Base-by-base conservation (phyloP, 2,329 filamentous ascomycete genomes). In the Pseudomassariella vexata region DNA sequence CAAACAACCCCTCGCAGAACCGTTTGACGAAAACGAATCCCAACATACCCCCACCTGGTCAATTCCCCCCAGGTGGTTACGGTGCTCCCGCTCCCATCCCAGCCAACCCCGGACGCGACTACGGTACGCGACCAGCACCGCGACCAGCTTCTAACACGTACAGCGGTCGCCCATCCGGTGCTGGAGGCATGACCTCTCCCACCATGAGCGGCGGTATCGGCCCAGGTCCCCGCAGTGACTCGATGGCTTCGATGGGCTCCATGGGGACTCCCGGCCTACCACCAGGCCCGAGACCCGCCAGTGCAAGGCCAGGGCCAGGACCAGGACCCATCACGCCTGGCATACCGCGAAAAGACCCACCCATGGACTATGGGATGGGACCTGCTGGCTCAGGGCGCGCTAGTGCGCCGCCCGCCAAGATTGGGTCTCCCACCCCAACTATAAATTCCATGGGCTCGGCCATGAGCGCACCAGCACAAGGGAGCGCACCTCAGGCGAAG, bases 1-100 rank as follows among this genome's bases (percentile, higher is more conserved):
- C 50, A 6, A 50, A 52, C 20, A 57, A 60, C 27, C 55, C 55
- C 11, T 44, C 45, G 3, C 53, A 55, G 12, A 60, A 59, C 37
- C 54, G 61, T 26, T 49, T 67, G 11, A 52, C 55, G n/a, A 66
- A 64, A 39, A 46, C 48, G 15, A 52, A 54, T 19, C 50, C 55
- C 5, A 50, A 53, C 23, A 47, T 42, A 3, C 51, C 48, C 7
- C 50, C 52, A 5, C 44, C 53, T 3, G 41, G 44, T 4, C 50
- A 52, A 17, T 53, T 47, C 25, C 48, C 50, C 5, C 22, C 37
- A 17, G 36, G 42, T 6, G 39, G 38, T 12, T 42, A 37, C 11
- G 49, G 48, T 15, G 15, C 24, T 20, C 24, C 24, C 24, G 23
- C 14, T 16, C 29, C 29, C 5, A 16, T 41, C 10, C 35, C 49